Conservation (phyloP, 768 basidiomycete genomes). For the Xerocomellus dryophilus region DNA sequence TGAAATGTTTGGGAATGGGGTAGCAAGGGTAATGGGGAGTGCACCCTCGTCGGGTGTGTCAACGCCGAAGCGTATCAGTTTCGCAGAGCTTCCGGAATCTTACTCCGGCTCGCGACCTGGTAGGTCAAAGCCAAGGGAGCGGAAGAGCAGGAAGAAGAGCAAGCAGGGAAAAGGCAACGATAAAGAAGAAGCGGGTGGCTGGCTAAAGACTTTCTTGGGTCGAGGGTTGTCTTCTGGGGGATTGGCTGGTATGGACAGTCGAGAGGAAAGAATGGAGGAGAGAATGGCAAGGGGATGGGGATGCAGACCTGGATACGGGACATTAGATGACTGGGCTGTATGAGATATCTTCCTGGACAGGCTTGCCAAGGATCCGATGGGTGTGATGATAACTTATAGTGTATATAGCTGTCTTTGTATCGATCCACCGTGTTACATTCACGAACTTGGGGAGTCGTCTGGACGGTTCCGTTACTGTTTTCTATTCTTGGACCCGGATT, state of each 20-base stretch:
- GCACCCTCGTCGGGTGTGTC: slow-evolving; percentile 48
- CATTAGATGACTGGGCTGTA: slow-evolving; percentile 58
- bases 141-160: slow-evolving; percentile 30
- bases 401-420: slow-evolving; percentile 6
- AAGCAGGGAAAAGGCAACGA: slow-evolving; percentile 35
- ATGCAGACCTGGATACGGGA: slow-evolving; percentile 38
- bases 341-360: slow-evolving; percentile 19
- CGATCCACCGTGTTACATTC: background rate
- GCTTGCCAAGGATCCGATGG: background rate
- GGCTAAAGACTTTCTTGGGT: slow-evolving; percentile 23
- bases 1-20: slow-evolving; percentile 29
- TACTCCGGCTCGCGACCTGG: slow-evolving; percentile 42
- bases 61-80: slow-evolving; percentile 77
- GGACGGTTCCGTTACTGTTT: background rate
- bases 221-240: slow-evolving; percentile 26
- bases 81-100: slow-evolving; percentile 70
- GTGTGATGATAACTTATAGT: slow-evolving; percentile 11
- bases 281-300: slow-evolving; percentile 50
- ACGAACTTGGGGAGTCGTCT: background rate
- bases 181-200: slow-evolving; percentile 23
- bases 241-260: slow-evolving; percentile 19
- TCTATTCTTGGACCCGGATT: too few species aligned
- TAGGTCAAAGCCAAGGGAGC: slow-evolving; percentile 35
- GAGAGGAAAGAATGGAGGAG: slow-evolving; percentile 53
- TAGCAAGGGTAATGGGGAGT: slow-evolving; percentile 35